These are phyloP conservation scores for Pisolithus thermaeus DNA, from an alignment of 1,284 basidiomycete species.

Conservation along the genomic window DNA sequence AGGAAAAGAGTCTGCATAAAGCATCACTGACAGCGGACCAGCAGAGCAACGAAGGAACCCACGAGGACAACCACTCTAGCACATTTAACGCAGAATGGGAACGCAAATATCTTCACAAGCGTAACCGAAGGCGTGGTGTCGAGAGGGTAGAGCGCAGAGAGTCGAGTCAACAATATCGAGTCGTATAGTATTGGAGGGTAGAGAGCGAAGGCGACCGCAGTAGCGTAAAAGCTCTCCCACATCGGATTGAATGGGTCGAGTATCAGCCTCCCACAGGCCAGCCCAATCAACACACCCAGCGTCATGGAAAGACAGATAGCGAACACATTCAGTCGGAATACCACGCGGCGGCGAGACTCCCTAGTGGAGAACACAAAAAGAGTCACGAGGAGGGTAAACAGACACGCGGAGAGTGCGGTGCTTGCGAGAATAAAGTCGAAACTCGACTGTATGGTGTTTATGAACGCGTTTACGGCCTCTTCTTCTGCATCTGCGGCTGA, in stretches of 20 bases:
- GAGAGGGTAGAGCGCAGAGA: constrained; percentile 2
- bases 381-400: constrained; percentile 1
- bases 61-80: no score
- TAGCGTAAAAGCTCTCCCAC: neutral
- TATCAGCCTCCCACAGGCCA: neutral
- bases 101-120: neutral
- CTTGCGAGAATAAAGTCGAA: neutral
- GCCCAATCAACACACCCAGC: neutral
- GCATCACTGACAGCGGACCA: neutral
- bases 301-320: neutral
- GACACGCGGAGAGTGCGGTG: neutral
- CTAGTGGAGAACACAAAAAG: constrained; percentile 3
- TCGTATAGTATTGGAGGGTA: neutral
- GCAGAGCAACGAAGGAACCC: neutral
- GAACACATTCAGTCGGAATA: constrained; percentile 2
- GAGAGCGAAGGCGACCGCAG: neutral
- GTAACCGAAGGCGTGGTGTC: neutral
- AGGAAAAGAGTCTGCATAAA: neutral
- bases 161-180: neutral
- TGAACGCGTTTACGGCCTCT: neutral
- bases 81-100: neutral
- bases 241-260: neutral
- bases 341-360: neutral
- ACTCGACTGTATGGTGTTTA: neutral
- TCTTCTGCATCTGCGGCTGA: neutral